These are phyloP conservation scores for Geotrichum macrosporum DNA, from an alignment of 1,139 yeast species.

Conservation along the genomic window DNA sequence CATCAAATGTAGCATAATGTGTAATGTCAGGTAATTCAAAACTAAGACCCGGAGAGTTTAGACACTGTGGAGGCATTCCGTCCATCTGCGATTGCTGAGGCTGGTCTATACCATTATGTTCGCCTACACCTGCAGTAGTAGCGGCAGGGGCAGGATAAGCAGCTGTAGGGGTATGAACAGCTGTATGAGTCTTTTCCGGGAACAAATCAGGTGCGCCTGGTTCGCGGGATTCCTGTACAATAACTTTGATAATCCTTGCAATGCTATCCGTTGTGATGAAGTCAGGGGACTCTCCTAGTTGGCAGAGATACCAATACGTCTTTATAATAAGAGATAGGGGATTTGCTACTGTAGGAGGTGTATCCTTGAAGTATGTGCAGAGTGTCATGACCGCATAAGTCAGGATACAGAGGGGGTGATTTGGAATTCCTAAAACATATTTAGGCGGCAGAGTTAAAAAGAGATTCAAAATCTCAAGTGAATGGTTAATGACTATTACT, in stretches of 20 bases:
- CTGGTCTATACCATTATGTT: neutral
- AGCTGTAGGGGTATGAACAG: neutral
- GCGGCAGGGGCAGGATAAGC: neutral
- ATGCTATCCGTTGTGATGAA: conserved; percentile 55
- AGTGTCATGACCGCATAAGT: conserved; percentile 51
- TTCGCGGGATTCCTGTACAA: conserved; percentile 39
- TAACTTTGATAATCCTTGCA: conserved; percentile 47
- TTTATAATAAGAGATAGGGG: conserved; percentile 44
- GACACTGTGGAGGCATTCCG: conserved; percentile 3
- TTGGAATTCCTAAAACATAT: conserved; percentile 50
- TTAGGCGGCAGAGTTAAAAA: conserved; percentile 44
- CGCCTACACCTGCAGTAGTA: neutral
- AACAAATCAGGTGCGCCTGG: conserved; percentile 4
- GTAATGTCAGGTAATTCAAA: conserved; percentile 17
- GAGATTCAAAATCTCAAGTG: conserved; percentile 43
- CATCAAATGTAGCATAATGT: conserved; percentile 17
- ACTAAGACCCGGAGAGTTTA: neutral
- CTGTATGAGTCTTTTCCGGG: neutral
- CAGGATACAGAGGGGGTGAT: conserved; percentile 46
- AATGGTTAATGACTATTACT: conserved; percentile 30
- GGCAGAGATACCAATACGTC: conserved; percentile 53
- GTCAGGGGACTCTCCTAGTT: conserved; percentile 52
- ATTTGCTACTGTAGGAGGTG: conserved; percentile 17
- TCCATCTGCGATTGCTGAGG: conserved; percentile 16
- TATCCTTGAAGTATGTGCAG: conserved; percentile 42